Evolutionary conservation across 2,329 filamentous ascomycete species (phyloP).

Genomic region (Neonectria ditissima): DNA sequence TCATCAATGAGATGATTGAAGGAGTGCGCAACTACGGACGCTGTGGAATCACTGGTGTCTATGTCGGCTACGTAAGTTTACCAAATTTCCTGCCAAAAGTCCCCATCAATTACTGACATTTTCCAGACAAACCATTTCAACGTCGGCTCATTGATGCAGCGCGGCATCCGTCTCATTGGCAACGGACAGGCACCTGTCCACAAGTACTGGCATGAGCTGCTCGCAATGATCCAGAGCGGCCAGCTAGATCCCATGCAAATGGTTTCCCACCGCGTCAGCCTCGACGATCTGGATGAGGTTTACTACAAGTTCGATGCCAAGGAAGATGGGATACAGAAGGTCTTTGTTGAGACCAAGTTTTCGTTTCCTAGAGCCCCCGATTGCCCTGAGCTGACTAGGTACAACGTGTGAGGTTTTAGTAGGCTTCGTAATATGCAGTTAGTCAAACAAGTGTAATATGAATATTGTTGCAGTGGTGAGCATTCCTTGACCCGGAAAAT

Average conservation of each 20-base stretch:
- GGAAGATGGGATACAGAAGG: conserved; percentile 83
- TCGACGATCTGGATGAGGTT: conserved; percentile 78
- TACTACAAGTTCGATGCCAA: conserved; percentile 72
- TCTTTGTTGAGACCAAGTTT: conserved; percentile 73
- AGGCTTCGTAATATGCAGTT: too few species aligned
- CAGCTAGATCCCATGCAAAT: conserved; percentile 82
- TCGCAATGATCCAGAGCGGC: conserved; percentile 73
- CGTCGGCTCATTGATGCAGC: conserved; percentile 86
- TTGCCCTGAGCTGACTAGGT: conserved; percentile 58
- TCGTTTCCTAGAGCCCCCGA: conserved; percentile 60
- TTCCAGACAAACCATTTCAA: conserved; percentile 68
- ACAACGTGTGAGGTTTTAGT: conserved; percentile 11
- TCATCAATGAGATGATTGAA: conserved; percentile 83
- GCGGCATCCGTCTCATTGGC: conserved; percentile 82
- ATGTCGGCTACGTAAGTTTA: conserved; percentile 67
- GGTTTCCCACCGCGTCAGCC: conserved; percentile 80
- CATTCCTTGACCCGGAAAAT: too few species aligned
- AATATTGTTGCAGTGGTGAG: too few species aligned
- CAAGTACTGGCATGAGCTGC: conserved; percentile 84
- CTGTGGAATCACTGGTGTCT: conserved; percentile 80
- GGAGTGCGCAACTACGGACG: conserved; percentile 78
- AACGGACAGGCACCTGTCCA: conserved; percentile 80
- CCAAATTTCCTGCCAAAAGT: background rate
- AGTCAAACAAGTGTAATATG: too few species aligned
- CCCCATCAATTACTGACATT: conserved; percentile 5